Evolutionary conservation across 108 stramenopile genomes (phyloP).

Genomic region (Cyclotella kingstonii): DNA sequence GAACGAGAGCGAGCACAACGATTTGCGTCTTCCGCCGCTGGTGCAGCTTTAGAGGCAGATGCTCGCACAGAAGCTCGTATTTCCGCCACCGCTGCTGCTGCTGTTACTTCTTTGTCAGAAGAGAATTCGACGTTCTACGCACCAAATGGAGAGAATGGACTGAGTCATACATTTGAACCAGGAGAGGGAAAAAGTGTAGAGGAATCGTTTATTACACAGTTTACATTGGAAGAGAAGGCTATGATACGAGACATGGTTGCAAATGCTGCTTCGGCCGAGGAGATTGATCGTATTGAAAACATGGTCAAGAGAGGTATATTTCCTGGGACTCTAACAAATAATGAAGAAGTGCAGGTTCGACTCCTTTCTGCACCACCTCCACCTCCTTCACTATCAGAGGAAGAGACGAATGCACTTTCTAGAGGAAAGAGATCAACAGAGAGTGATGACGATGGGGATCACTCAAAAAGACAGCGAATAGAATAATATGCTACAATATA

Average conservation of each 20-base stretch:
- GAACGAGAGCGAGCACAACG: conserved; percentile 77
- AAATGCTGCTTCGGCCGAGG: conserved; percentile 64
- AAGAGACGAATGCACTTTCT: not conserved
- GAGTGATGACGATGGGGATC: conserved; percentile 10
- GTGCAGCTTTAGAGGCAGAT: conserved; percentile 82
- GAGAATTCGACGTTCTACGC: no score
- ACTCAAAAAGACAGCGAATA: conserved; percentile 21
- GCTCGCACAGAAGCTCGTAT: conserved; percentile 60
- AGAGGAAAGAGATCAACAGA: conserved; percentile 10
- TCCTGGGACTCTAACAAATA: conserved; percentile 21
- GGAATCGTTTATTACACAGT: conserved; percentile 69
- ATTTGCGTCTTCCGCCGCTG: conserved; percentile 75
- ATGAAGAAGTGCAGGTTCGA: not conserved
- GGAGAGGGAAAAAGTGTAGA: conserved; percentile 70
- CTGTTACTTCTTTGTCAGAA: no score
- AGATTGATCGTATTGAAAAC: conserved; percentile 81
- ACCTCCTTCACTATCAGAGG: conserved; percentile 14
- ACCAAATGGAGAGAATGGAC: conserved; percentile 7
- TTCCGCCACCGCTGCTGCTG: conserved; percentile 20
- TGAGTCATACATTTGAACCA: conserved; percentile 76
- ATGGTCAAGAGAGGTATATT: conserved; percentile 72
- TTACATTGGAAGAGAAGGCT: conserved; percentile 74
- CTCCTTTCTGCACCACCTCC: conserved; percentile 26
- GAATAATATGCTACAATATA: conserved; percentile 13
- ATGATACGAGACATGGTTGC: conserved; percentile 74